Evolutionary conservation across 2,329 filamentous ascomycete species (phyloP).

Genomic region (Fusarium sp.): DNA sequence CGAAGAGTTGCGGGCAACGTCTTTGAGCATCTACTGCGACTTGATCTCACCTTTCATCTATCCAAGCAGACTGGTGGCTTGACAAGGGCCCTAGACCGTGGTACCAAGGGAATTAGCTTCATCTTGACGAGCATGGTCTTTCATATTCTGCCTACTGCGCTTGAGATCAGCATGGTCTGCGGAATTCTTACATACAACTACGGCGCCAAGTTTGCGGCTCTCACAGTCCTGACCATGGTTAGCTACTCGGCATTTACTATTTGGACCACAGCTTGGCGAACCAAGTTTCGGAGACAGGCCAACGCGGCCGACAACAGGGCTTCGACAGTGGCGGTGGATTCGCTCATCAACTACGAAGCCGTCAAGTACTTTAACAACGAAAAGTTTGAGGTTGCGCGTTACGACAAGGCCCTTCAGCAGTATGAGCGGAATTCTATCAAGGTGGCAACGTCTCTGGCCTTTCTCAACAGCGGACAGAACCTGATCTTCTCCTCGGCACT

Average conservation of each 20-base stretch:
- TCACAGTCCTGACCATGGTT: constrained; percentile 91
- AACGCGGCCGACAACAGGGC: constrained; percentile 97
- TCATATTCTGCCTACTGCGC: constrained; percentile 90
- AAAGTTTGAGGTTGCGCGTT: constrained; percentile 89
- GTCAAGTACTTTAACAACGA: constrained; percentile 99
- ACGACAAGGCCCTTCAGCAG: constrained; percentile 85
- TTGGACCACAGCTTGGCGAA: constrained; percentile 95
- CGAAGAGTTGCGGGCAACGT: constrained; percentile 91
- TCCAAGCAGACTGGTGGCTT: constrained; percentile 94
- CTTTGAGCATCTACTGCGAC: constrained; percentile 86
- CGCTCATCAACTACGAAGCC: constrained; percentile 97
- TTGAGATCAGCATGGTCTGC: constrained; percentile 96
- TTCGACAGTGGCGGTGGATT: constrained; percentile 95
- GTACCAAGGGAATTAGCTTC: constrained; percentile 98
- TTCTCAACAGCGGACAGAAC: constrained; percentile 95
- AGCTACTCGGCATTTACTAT: constrained; percentile 98
- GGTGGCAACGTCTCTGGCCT: constrained; percentile 90
- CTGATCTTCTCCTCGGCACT: constrained; percentile 95
- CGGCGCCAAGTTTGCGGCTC: constrained; percentile 88
- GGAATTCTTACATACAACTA: constrained; percentile 98
- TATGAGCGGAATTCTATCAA: constrained; percentile 98
- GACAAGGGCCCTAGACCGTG: constrained; percentile 93
- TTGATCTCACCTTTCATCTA: constrained; percentile 95
- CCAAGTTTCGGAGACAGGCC: constrained; percentile 93
- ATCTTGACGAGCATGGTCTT: constrained; percentile 98